Base-by-base conservation (phyloP, 2,329 filamentous ascomycete species). In the Paecilomyces niveus region DNA sequence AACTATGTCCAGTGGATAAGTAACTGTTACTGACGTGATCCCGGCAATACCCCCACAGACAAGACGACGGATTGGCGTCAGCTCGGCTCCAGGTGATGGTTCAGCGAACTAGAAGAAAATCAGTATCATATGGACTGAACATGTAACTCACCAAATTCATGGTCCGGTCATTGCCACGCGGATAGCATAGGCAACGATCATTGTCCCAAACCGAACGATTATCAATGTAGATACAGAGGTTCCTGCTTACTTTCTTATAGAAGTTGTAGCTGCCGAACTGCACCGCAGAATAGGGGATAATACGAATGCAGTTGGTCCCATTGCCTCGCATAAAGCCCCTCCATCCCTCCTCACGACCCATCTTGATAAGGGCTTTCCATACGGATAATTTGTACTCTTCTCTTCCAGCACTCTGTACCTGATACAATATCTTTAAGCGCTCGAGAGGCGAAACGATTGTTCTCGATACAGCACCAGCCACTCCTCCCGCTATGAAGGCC, bases 231-330 rank as follows among this genome's bases (percentile, higher is more conserved):
- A 45, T 5, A 45, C n/a, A 18, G 39, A 45, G 15, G 39, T 5
- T 18, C 21, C 11, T 54, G 77, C 87, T 72, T 78, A 95, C 92
- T 78, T 86, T 84, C 76, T 96, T 97, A 78, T 99, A 99, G 65
- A 97, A 86, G 73, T 96, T 97, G 80, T 97, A 99, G 71, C 92
- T 95, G 66, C 93, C 93, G 75, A 99, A 99, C 71, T 99, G 94
- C 49, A 97, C 94, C 10, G 94, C 94, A 54, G 93, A 97, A 75
- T 99, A 99, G 3, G 94, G 94, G 56, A 99, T 91, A 65, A 99
- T 99, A 62, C 94, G 90, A 68, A 99, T 90, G 81, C 94, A 99
- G 75, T 99, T 99, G 61, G 92, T 97, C 63, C 94, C 94, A 73
- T 99, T 99, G 56, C 94, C 94, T 65, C 92, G 86, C 92, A 99